Evolutionary conservation across 768 basidiomycete species (phyloP).

Genomic region (Serpula lacrymans): DNA sequence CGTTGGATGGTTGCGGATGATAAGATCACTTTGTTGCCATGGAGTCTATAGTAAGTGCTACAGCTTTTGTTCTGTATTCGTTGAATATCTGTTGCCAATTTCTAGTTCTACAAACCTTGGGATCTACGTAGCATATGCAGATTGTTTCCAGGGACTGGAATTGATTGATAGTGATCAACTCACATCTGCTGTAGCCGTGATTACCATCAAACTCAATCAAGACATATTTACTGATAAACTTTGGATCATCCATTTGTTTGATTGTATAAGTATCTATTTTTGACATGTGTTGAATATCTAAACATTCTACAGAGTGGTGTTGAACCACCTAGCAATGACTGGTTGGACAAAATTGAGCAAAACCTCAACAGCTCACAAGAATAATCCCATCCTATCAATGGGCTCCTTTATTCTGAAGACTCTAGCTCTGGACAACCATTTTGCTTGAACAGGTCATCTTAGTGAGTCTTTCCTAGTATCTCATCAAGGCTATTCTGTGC

Average conservation of each 20-base stretch:
- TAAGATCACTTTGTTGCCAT: constrained; percentile 17
- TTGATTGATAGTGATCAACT: constrained; percentile 12
- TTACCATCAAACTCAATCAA: constrained; percentile 1
- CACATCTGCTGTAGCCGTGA: constrained; percentile 11
- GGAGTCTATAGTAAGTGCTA: constrained; percentile 20
- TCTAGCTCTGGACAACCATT: neutral
- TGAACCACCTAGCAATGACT: constrained; percentile 2
- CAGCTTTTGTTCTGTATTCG: neutral
- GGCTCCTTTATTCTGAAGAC: neutral
- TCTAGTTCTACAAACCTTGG: constrained; percentile 17
- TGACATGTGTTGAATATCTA: constrained; percentile 1
- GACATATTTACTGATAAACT: constrained; percentile 5
- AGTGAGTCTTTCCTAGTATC: neutral
- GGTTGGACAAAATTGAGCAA: neutral
- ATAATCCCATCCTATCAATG: neutral
- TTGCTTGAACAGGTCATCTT: too few relatives aligned
- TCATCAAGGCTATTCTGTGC: neutral
- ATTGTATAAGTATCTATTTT: constrained; percentile 10
- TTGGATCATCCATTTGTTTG: constrained; percentile 15
- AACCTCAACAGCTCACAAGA: neutral
- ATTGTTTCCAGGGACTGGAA: constrained; percentile 12
- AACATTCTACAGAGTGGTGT: neutral
- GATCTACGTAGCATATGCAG: constrained; percentile 15
- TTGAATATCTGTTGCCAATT: neutral
- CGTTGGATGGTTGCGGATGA: constrained; percentile 8